A percentile compares a stretch with the other conserved stretches of the same genome.
Conservation (phyloP, 345 rosid species). For the Pelargonium nanum region DNA sequence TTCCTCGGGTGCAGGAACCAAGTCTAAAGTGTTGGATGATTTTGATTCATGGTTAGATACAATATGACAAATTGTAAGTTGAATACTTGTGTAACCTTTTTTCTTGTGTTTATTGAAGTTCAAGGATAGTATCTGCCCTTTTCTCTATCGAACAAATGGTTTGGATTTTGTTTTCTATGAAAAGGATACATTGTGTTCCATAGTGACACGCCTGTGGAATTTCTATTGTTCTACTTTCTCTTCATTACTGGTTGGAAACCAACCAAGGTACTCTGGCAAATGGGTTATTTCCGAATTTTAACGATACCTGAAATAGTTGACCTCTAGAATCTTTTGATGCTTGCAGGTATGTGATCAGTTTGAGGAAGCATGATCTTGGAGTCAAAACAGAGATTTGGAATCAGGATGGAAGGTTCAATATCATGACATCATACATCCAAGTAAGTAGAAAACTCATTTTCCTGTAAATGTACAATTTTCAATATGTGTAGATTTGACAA, state of each 20-base stretch:
- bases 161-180: no score
- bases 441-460: neutral
- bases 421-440: neutral
- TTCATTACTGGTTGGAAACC: no score
- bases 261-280: no score
- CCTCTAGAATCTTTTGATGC: neutral
- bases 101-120: no score
- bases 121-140: no score
- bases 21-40: conserved; percentile 54
- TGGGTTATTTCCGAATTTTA: no score
- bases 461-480: neutral
- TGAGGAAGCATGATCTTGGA: neutral
- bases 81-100: neutral
- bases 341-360: neutral
- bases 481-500: no score
- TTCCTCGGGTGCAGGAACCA: conserved; percentile 21
- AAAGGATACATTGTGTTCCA: no score
- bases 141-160: no score
- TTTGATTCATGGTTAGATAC: conserved; percentile 85
- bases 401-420: neutral
- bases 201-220: no score
- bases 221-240: no score
- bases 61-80: conserved; percentile 20
- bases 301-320: neutral
- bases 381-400: neutral